These are phyloP conservation scores for Aplosporella prunicola DNA, from an alignment of 2,329 filamentous ascomycete species.

Conservation along the genomic window DNA sequence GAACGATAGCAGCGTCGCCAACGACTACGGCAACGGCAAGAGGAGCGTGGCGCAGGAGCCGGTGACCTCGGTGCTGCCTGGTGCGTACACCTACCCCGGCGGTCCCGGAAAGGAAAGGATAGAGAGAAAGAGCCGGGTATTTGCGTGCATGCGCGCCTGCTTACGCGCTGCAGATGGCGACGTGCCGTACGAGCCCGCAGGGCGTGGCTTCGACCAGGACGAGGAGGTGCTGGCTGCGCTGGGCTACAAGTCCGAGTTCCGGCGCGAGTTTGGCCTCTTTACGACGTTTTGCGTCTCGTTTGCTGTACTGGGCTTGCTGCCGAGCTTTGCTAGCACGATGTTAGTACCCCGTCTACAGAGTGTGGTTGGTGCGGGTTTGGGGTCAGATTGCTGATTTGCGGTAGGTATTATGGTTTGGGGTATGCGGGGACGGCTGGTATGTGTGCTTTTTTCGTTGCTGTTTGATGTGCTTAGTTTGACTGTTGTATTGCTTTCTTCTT, in stretches of 20 bases:
- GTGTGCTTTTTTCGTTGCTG: slow-evolving; percentile 9
- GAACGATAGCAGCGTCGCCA: slow-evolving; percentile 13
- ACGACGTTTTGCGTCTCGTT: slow-evolving; percentile 68
- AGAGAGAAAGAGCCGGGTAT: no score
- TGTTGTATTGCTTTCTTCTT: slow-evolving; percentile 2
- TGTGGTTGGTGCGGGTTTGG: background rate
- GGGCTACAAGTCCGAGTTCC: slow-evolving; percentile 55
- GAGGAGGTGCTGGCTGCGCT: slow-evolving; percentile 54
- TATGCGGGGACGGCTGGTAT: slow-evolving; percentile 35
- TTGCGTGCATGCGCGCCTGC: no score
- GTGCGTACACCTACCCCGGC: no score
- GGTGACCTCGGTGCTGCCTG: slow-evolving; percentile 43
- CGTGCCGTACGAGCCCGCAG: slow-evolving; percentile 36
- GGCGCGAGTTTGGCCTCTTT: slow-evolving; percentile 63
- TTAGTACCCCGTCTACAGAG: no score
- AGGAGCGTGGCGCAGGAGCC: slow-evolving; percentile 38
- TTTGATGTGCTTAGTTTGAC: background rate
- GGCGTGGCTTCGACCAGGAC: slow-evolving; percentile 42
- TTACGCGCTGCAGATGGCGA: slow-evolving; percentile 34
- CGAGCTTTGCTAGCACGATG: slow-evolving; percentile 62
- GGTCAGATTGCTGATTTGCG: background rate
- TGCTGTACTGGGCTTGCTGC: slow-evolving; percentile 60
- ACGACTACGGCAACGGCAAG: slow-evolving; percentile 15
- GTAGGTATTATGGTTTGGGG: slow-evolving; percentile 53
- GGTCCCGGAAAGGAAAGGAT: no score